A percentile compares a stretch with the other conserved stretches of the same genome.
Conservation (phyloP, 306 rosid species). For the Cucumis melo region DNA sequence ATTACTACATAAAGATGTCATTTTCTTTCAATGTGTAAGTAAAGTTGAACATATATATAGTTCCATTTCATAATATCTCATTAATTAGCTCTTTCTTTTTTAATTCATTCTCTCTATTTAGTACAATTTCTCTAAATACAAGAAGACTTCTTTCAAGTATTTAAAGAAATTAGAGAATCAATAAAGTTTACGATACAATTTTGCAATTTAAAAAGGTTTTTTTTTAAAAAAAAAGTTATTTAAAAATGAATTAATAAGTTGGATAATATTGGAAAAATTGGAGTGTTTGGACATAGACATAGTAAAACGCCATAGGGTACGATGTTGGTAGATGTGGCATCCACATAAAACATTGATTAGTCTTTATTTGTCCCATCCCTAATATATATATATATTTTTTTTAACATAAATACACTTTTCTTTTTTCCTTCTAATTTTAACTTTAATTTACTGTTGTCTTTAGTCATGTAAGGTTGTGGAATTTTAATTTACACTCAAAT, state of each 20-base stretch:
- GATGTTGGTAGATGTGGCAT: conserved; percentile 4
- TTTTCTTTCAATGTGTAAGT: background rate
- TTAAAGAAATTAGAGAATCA: too few relatives aligned
- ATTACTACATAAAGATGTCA: background rate
- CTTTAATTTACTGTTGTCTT: conserved; percentile 3
- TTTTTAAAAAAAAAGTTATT: too few relatives aligned
- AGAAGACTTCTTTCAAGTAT: background rate
- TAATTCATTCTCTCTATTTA: background rate
- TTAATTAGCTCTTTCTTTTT: background rate
- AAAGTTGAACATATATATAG: background rate
- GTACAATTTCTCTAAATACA: background rate
- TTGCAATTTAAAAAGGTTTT: too few relatives aligned
- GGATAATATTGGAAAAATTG: background rate
- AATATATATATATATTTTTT: too few relatives aligned
- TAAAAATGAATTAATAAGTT: background rate
- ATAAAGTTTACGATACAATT: too few relatives aligned
- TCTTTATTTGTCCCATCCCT: background rate
- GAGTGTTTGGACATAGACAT: background rate
- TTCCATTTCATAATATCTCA: background rate
- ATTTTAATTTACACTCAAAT: background rate
- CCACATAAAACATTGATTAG: conserved; percentile 1
- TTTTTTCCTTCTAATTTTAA: background rate
- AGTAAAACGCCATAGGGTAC: background rate
- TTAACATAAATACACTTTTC: background rate
- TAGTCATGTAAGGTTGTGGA: background rate